phyloP scores from a whole-genome alignment of 2,329 filamentous ascomycete species.

The Neopestalotiopsis sp. region DNA sequence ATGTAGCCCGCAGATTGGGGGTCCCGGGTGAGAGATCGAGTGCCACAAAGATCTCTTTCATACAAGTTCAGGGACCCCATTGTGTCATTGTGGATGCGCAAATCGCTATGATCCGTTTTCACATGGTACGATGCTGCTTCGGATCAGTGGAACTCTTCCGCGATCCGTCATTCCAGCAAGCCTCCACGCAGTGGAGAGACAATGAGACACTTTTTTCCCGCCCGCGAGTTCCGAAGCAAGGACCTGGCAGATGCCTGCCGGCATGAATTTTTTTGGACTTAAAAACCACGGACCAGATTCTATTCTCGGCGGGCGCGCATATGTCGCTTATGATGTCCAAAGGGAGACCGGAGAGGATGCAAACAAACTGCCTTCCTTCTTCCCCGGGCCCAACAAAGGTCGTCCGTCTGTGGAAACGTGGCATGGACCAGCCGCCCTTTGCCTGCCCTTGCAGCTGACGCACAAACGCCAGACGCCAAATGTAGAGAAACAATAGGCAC shows the following conservation, averaged over 20 bases:
- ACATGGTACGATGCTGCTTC: background rate
- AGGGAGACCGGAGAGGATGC: background rate
- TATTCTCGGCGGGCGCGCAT: background rate
- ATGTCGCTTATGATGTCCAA: background rate
- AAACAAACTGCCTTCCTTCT: background rate
- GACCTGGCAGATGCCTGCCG: background rate
- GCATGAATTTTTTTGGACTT: background rate
- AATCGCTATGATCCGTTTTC: background rate
- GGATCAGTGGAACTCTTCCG: background rate
- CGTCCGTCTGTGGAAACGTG: background rate
- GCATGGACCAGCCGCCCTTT: background rate
- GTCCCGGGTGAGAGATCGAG: constrained; percentile 9
- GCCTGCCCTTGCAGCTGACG: background rate
- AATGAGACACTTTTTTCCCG: too few species aligned
- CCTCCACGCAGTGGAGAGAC: background rate
- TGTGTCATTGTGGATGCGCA: background rate
- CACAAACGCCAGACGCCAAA: background rate
- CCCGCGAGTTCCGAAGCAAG: too few species aligned
- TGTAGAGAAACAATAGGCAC: too few species aligned
- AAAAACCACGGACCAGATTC: background rate
- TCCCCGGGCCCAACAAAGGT: background rate
- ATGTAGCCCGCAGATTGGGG: background rate
- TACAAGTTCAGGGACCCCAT: background rate
- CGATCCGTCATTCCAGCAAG: background rate
- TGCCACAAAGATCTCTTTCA: constrained; percentile 14